These are phyloP conservation scores for Metschnikowia anglica DNA, from an alignment of 805 yeast genomes.

Conservation along the genomic window DNA sequence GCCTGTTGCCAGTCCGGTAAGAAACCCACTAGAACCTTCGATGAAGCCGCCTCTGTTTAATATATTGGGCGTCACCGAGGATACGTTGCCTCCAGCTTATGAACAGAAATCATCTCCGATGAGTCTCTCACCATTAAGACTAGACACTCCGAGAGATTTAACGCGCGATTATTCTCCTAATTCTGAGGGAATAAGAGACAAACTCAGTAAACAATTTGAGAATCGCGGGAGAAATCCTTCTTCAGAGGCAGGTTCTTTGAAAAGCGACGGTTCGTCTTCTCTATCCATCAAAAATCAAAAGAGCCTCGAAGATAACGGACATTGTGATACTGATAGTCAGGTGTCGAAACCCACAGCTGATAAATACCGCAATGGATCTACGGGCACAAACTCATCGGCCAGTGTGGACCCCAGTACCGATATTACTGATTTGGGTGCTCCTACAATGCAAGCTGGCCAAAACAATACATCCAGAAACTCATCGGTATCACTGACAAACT, in stretches of 20 bases:
- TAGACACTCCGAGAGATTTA: conserved; percentile 5
- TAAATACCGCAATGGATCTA: no score
- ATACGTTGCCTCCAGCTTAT: conserved; percentile 21
- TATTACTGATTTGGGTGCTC: conserved; percentile 8
- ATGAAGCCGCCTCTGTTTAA: conserved; percentile 20
- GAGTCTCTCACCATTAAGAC: conserved; percentile 17
- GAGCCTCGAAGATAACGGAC: not conserved
- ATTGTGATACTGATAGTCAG: not conserved
- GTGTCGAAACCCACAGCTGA: not conserved
- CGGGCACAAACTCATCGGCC: not conserved
- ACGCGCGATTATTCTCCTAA: conserved; percentile 3
- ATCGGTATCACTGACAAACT: conserved; percentile 18
- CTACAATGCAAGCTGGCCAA: not conserved
- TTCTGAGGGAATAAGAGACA: conserved; percentile 15
- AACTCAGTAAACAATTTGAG: conserved; percentile 16
- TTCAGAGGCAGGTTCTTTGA: conserved; percentile 9
- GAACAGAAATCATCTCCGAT: conserved; percentile 5
- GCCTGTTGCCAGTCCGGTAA: conserved; percentile 14
- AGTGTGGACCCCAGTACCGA: conserved; percentile 7
- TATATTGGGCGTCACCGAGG: conserved; percentile 12
- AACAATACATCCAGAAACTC: conserved; percentile 15
- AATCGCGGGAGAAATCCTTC: conserved; percentile 7
- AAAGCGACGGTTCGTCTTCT: conserved; percentile 3
- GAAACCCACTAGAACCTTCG: conserved; percentile 13
- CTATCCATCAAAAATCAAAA: not conserved